Evolutionary conservation across 2,329 filamentous ascomycete species (phyloP).

Genomic region (Colletotrichum musicola): DNA sequence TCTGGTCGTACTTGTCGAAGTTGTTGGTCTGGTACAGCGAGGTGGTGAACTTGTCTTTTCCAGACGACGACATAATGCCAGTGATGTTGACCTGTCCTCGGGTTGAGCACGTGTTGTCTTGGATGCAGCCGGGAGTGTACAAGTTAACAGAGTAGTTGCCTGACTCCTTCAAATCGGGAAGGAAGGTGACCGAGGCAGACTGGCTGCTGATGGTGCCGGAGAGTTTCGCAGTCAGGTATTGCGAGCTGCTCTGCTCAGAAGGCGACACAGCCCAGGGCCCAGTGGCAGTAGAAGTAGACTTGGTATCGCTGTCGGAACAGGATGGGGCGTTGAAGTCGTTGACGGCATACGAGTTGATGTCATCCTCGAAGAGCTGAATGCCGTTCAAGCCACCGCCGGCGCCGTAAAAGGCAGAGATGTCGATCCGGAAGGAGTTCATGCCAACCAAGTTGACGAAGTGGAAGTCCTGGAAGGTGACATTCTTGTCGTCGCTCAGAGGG

Average conservation of each 20-base stretch:
- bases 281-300: constrained; percentile 75
- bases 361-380: constrained; percentile 87
- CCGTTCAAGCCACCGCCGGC: constrained; percentile 85
- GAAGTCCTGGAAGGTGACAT: constrained; percentile 85
- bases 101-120: constrained; percentile 80
- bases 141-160: constrained; percentile 93
- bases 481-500: constrained; percentile 80
- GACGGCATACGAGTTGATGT: constrained; percentile 88
- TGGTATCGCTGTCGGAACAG: constrained; percentile 71
- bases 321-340: constrained; percentile 88
- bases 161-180: constrained; percentile 86
- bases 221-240: constrained; percentile 81
- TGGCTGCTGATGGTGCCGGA: constrained; percentile 66
- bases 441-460: constrained; percentile 88
- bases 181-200: constrained; percentile 79
- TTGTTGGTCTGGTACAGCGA: constrained; percentile 91
- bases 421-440: constrained; percentile 88
- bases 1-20: constrained; percentile 95
- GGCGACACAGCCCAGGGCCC: constrained; percentile 81
- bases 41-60: constrained; percentile 64
- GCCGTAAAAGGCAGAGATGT: constrained; percentile 91
- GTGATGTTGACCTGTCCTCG: constrained; percentile 88
- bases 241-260: constrained; percentile 76
- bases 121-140: constrained; percentile 91
- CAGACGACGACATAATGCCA: constrained; percentile 71